Conservation (phyloP, 2,329 filamentous ascomycete species). For the Fonsecaea nubica region DNA sequence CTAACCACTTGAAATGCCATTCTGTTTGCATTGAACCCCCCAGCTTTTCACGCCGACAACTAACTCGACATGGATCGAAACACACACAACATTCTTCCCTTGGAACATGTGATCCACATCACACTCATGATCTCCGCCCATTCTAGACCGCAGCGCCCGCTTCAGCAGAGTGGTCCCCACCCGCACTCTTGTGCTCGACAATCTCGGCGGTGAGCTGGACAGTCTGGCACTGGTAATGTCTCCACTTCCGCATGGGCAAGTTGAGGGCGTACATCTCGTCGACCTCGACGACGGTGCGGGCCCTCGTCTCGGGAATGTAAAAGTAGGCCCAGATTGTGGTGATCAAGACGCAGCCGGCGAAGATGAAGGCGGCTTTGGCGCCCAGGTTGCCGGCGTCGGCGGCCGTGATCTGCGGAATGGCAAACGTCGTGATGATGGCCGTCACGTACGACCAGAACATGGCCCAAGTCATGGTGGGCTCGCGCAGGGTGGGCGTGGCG, state of each 20-base stretch:
- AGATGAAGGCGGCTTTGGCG: slow-evolving; percentile 43
- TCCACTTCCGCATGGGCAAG: slow-evolving; percentile 41
- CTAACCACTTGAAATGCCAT: too few relatives aligned
- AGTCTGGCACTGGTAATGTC: slow-evolving; percentile 21
- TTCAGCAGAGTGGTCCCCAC: background rate
- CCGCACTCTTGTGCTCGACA: background rate
- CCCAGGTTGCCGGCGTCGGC: slow-evolving; percentile 37
- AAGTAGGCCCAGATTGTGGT: slow-evolving; percentile 38
- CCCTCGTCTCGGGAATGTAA: slow-evolving; percentile 40
- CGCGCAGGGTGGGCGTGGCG: slow-evolving; percentile 50
- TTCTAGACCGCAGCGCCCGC: background rate
- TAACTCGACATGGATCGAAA: too few relatives aligned
- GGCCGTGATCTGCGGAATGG: slow-evolving; percentile 47
- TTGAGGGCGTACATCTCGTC: slow-evolving; percentile 44
- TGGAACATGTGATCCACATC: too few relatives aligned
- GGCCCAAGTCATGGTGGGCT: slow-evolving; percentile 53
- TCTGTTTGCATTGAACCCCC: too few relatives aligned
- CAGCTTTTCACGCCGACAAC: too few relatives aligned
- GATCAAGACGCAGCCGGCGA: slow-evolving; percentile 39
- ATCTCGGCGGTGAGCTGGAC: background rate
- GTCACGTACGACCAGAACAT: slow-evolving; percentile 48
- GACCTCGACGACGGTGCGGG: slow-evolving; percentile 42
- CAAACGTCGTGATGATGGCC: slow-evolving; percentile 48
- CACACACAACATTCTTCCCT: too few relatives aligned
- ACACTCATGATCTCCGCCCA: too few relatives aligned